Base-by-base conservation (phyloP, 225 moss, liverwort and hornwort genomes). In the Marchantia polymorpha region DNA sequence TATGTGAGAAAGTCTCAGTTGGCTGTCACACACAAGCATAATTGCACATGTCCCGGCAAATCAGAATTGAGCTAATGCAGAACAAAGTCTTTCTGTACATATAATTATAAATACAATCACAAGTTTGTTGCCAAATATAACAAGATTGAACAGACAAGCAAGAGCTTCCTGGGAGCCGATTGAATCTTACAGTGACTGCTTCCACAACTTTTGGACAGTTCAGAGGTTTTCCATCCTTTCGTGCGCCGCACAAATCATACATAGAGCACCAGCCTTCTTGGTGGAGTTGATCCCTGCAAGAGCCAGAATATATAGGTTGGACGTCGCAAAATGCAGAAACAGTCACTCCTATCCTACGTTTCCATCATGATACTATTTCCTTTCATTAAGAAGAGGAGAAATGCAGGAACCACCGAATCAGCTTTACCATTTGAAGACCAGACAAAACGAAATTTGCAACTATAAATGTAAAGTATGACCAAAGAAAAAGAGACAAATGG, bases 211-310 rank as follows among this genome's bases (percentile, higher is more conserved):
- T 89, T 22, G 94, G 89, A 71, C 96, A 97, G 81, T 97, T 91
- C 22, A 97, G 87, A 54, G 86, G 84, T 84, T 92, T 93, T 58
- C 93, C 93, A 81, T 97, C 94, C 69, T 79, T 22, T 82, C 91
- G 86, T 52, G 54, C 77, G 61, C 94, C 96, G 86, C 96, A 97
- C 71, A 97, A 83, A 75, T 88, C 94, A 82, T 94, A 97, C 96
- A 97, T 97, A 46, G 96, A 90, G 85, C 96, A 97, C 66, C 73
- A 83, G 50, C 94, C 87, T 71, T 81, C 81, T 78, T 86, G 88
- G 90, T 92, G 78, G 69, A 69, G 88, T 68, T 75, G 84, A 72
- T 64, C 86, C 83, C 94, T 91, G 89, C 64, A 82, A 47, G 25
- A 8, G 19, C 74, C 55, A 11, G 14, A 29, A 59, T 6, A 22